Evolutionary conservation across 331 rosid genomes (phyloP).

Genomic region (Rhamnella rubrinervis): DNA sequence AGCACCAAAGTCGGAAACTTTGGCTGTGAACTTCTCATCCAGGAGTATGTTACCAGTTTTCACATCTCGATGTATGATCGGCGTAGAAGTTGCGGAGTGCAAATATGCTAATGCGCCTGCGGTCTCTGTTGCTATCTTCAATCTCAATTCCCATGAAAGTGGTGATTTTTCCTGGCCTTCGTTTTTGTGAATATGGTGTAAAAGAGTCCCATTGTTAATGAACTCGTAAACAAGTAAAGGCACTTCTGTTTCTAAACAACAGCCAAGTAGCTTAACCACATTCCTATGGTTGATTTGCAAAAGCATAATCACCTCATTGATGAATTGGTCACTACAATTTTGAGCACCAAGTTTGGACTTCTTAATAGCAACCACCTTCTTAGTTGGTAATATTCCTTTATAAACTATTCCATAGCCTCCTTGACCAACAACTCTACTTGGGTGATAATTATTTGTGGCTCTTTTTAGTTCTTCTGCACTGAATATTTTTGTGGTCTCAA

Average conservation of each 20-base stretch:
- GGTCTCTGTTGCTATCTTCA: constrained; percentile 19
- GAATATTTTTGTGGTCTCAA: constrained; percentile 3
- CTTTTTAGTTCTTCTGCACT: constrained; percentile 2
- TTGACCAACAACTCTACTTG: constrained; percentile 7
- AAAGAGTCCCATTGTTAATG: constrained; percentile 23
- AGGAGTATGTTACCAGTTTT: constrained; percentile 18
- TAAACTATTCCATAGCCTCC: constrained; percentile 23
- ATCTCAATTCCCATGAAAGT: background rate
- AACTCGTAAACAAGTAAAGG: constrained; percentile 22
- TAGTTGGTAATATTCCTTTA: constrained; percentile 15
- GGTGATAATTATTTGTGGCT: constrained; percentile 20
- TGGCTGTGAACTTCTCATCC: background rate
- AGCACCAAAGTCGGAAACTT: constrained; percentile 16
- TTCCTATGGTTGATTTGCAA: constrained; percentile 19
- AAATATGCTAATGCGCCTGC: constrained; percentile 18
- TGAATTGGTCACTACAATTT: background rate
- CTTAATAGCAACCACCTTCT: constrained; percentile 12
- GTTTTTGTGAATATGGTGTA: constrained; percentile 9
- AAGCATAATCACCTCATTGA: constrained; percentile 15
- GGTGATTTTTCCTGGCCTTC: background rate
- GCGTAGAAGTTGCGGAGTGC: constrained; percentile 8
- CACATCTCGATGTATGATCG: constrained; percentile 25
- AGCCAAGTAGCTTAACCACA: constrained; percentile 19
- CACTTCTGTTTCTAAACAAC: constrained; percentile 19
- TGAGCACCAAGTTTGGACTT: background rate